A percentile compares a stretch with the other conserved stretches of the same genome.
phyloP scores from a whole-genome alignment of 169 alveolate genomes.

The Babesia ovata region DNA sequence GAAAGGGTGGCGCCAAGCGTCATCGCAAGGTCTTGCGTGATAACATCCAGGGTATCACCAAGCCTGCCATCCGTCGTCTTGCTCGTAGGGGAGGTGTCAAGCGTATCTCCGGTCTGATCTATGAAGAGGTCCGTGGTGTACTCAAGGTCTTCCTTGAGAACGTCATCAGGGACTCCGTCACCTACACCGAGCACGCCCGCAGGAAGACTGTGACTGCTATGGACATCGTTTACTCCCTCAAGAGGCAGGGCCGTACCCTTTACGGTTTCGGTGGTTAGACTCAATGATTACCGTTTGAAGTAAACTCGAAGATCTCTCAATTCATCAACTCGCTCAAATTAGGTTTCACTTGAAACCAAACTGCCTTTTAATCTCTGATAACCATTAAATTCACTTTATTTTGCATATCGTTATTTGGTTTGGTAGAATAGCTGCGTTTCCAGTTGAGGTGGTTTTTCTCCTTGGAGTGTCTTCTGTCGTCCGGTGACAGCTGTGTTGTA shows the following conservation, averaged over 20 bases:
- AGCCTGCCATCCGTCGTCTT: slow-evolving; percentile 99
- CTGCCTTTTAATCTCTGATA: not conserved
- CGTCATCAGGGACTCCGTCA: slow-evolving; percentile 98
- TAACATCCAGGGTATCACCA: slow-evolving; percentile 99
- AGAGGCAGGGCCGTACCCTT: slow-evolving; percentile 99
- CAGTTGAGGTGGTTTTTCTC: too few species aligned
- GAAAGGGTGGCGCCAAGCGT: slow-evolving; percentile 99
- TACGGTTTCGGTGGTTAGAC: slow-evolving; percentile 99
- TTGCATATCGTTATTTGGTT: not conserved
- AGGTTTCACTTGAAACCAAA: slow-evolving; percentile 75
- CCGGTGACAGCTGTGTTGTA: too few species aligned
- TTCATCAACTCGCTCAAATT: slow-evolving; percentile 58
- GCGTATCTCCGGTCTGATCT: slow-evolving; percentile 98
- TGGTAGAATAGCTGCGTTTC: not conserved
- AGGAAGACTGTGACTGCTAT: slow-evolving; percentile 99
- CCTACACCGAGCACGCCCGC: slow-evolving; percentile 99
- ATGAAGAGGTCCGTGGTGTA: slow-evolving; percentile 98
- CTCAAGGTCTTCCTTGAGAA: slow-evolving; percentile 96
- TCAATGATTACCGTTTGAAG: slow-evolving; percentile 6
- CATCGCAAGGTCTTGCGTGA: slow-evolving; percentile 95
- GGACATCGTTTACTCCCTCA: slow-evolving; percentile 98
- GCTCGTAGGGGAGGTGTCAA: slow-evolving; percentile 99
- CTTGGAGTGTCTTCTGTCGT: too few species aligned
- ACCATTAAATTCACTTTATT: not conserved
- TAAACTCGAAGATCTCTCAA: slow-evolving; percentile 21